Conservation (phyloP, 306 rosid genomes). For the Spatholobus suberectus region DNA sequence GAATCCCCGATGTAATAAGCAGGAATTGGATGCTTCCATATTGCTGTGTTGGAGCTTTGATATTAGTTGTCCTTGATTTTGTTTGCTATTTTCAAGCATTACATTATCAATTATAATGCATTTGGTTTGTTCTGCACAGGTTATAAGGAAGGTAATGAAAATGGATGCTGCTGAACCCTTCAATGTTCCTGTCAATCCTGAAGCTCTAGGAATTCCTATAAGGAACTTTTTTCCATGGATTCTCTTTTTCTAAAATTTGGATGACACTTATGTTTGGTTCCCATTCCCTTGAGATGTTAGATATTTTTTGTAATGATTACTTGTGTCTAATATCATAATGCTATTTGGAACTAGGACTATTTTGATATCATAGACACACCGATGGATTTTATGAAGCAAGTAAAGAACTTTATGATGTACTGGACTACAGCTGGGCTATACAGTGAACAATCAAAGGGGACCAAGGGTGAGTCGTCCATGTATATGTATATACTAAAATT, state of each 20-base stretch:
- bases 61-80: constrained; percentile 23
- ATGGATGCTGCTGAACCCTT: constrained; percentile 98
- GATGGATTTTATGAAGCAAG: constrained; percentile 97
- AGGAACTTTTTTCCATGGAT: constrained; percentile 43
- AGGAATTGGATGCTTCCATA: constrained; percentile 74
- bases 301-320: constrained; percentile 1
- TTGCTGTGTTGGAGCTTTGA: constrained; percentile 54
- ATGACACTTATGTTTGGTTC: constrained; percentile 11
- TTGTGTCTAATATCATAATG: constrained; percentile 34
- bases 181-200: constrained; percentile 95
- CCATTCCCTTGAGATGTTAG: constrained; percentile 20
- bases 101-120: neutral
- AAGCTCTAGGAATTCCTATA: constrained; percentile 95
- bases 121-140: constrained; percentile 48
- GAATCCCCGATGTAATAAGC: constrained; percentile 61
- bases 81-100: constrained; percentile 13
- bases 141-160: constrained; percentile 91
- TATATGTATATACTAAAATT: neutral
- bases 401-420: constrained; percentile 87
- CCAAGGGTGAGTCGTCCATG: constrained; percentile 61
- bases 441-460: constrained; percentile 62
- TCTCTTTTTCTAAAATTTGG: neutral
- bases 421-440: constrained; percentile 91
- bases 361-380: constrained; percentile 96
- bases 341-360: constrained; percentile 80